Evolutionary conservation across 1,284 basidiomycete genomes (phyloP).

Genomic region (Microbotryum violaceum): DNA sequence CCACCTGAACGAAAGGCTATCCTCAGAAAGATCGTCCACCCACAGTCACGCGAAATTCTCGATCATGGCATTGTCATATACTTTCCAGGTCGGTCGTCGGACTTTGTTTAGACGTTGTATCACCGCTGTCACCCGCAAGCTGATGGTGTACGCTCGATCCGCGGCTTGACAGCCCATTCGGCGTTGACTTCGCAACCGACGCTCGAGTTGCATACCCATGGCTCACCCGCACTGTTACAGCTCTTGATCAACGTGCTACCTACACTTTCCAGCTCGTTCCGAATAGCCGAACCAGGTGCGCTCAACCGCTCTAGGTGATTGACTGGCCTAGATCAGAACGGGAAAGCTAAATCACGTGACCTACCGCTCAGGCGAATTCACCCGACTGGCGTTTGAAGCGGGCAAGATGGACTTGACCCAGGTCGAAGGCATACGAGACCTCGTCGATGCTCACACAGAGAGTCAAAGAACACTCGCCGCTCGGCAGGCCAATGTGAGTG

Average conservation of each 20-base stretch:
- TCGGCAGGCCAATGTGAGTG: slow-evolving; percentile 54
- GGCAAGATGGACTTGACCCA: slow-evolving; percentile 74
- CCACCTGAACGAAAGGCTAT: slow-evolving; percentile 56
- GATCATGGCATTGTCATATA: slow-evolving; percentile 74
- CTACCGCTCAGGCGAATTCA: slow-evolving; percentile 61
- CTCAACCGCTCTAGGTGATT: no score
- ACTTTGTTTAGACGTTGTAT: not conserved
- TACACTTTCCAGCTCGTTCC: slow-evolving; percentile 49
- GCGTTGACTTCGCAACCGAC: slow-evolving; percentile 67
- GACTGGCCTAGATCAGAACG: not conserved
- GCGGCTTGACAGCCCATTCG: slow-evolving; percentile 40
- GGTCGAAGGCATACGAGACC: slow-evolving; percentile 72
- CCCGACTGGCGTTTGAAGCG: slow-evolving; percentile 65
- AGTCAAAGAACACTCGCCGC: slow-evolving; percentile 66
- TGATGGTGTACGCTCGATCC: not conserved
- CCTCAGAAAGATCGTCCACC: slow-evolving; percentile 61
- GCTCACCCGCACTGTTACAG: slow-evolving; percentile 67
- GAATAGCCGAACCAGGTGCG: slow-evolving; percentile 56
- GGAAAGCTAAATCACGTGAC: not conserved
- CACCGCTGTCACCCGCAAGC: not conserved
- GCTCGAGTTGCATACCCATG: slow-evolving; percentile 80
- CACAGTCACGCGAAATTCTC: slow-evolving; percentile 54
- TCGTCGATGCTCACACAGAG: slow-evolving; percentile 79
- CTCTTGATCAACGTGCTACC: slow-evolving; percentile 60
- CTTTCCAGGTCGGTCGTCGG: slow-evolving; percentile 55